These are phyloP conservation scores for Monilinia laxa DNA, from an alignment of 2,329 filamentous ascomycete species.

Conservation along the genomic window DNA sequence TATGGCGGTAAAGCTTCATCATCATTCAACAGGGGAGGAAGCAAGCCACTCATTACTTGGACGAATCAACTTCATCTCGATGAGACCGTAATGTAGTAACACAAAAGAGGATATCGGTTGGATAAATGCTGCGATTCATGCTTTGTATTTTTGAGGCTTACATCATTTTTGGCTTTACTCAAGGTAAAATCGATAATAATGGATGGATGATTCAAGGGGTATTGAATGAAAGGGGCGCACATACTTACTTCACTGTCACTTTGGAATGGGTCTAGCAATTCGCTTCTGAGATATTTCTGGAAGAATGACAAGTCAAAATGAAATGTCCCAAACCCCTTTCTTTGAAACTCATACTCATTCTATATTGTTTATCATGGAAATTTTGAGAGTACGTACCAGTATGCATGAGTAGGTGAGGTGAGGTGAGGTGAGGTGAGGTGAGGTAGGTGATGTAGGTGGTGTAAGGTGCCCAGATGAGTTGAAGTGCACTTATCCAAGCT, in stretches of 20 bases:
- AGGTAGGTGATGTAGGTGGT: not conserved
- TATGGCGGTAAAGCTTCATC: conserved; percentile 14
- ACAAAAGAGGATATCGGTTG: not conserved
- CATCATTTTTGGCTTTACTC: not conserved
- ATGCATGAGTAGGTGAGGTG: not conserved
- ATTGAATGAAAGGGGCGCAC: not conserved
- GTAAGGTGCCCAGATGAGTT: not conserved
- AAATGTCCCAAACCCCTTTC: not conserved
- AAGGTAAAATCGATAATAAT: not conserved
- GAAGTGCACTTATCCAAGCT: conserved; percentile 4
- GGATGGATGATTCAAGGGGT: not conserved
- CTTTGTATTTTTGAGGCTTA: not conserved
- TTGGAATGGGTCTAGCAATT: not conserved
- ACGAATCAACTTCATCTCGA: conserved; percentile 27
- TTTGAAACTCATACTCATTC: not conserved
- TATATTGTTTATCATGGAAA: not conserved
- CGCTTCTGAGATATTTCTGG: not conserved
- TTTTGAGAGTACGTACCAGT: not conserved
- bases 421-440: not conserved
- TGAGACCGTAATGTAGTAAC: not conserved
- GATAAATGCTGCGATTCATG: not conserved
- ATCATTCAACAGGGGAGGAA: conserved; percentile 17
- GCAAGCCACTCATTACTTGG: conserved; percentile 2
- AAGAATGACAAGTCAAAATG: conserved; percentile 3
- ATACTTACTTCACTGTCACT: not conserved